These are phyloP conservation scores for Pharnaceum exiguum DNA, from an alignment of 148 eudicot species.

Conservation along the genomic window DNA sequence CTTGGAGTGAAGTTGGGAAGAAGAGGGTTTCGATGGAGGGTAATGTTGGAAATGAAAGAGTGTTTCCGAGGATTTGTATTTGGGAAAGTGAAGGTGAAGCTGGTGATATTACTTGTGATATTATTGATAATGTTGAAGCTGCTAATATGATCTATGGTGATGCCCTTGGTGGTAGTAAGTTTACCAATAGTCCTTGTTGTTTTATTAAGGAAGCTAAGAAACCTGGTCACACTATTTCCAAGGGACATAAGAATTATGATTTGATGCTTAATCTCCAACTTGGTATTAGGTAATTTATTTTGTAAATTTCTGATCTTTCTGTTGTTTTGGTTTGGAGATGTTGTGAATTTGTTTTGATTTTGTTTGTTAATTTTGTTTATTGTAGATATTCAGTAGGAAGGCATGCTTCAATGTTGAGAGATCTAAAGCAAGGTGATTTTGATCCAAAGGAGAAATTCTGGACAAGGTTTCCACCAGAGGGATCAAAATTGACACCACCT, in stretches of 20 bases:
- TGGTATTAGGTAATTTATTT: conserved; percentile 57
- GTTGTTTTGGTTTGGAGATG: background rate
- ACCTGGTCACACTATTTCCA: conserved; percentile 70
- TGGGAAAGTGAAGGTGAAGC: conserved; percentile 82
- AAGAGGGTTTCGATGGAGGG: conserved; percentile 44
- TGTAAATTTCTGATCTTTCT: background rate
- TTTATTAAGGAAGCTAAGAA: conserved; percentile 69
- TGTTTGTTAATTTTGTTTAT: background rate
- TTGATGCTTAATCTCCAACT: conserved; percentile 87
- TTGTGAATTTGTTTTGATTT: background rate
- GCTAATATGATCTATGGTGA: conserved; percentile 55
- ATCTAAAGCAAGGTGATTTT: conserved; percentile 66
- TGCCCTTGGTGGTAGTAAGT: conserved; percentile 28
- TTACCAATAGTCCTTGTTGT: conserved; percentile 44
- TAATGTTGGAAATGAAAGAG: conserved; percentile 32
- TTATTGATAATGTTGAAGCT: conserved; percentile 65
- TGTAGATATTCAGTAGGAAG: conserved; percentile 78
- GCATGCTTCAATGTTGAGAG: conserved; percentile 61
- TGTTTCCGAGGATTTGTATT: conserved; percentile 58
- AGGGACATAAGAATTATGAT: conserved; percentile 83
- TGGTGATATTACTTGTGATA: conserved; percentile 88
- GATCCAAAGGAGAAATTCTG: conserved; percentile 90
- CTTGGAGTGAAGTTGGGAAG: conserved; percentile 26
- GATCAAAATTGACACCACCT: conserved; percentile 77
- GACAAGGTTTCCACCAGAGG: conserved; percentile 93